Base-by-base conservation (phyloP, 768 basidiomycete genomes). In the Artomyces pyxidatus region DNA sequence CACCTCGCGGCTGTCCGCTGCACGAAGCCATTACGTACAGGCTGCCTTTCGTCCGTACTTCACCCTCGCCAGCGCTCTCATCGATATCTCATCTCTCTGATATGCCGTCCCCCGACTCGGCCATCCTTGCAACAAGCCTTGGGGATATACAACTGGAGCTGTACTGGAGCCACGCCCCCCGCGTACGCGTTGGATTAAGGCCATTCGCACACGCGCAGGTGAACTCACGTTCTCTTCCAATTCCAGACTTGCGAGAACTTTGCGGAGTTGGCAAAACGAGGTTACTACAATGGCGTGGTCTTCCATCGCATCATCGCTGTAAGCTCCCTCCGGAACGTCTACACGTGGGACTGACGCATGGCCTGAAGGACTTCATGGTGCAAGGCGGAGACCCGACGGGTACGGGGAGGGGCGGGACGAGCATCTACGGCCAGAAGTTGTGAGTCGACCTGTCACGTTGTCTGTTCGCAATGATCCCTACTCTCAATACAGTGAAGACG, bases 311-410 rank as follows among this genome's bases (percentile, higher is more conserved):
- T 98, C 57, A 85, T 98, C 42, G 72, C 86, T 35, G 92, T 92
- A 54, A 42, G 80, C 66, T 2, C 19, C 23, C 32, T 45, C 22
- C 22, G 25, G 45, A 39, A 46, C 16, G 25, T 62, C 38, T 42
- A 39, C 23, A 10, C 19, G 23, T 40, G 26, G 14, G 22, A 14
- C 26, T 42, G 9, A 40, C 39, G n/a, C 29, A 28, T 48, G 28
- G 42, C 42, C 28, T 38, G 19, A 59, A 94, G 85, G 93, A 94
- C 63, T 97, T 97, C 61, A 97, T 97, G 95, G 83, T 96, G 14
- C 95, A 99, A 70, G 83, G 80, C 25, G 95, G 94, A 37, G 93
- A 95, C 64, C 95, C 94, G 10, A 95, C 93, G 14, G 95, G 95
- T 22, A 97, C 95, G 1, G 95, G 95, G 23, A 72, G 88, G 59